Evolutionary conservation across 31 red algal genomes (phyloP).

Genomic region (Odonthalia washingtoniensis): DNA sequence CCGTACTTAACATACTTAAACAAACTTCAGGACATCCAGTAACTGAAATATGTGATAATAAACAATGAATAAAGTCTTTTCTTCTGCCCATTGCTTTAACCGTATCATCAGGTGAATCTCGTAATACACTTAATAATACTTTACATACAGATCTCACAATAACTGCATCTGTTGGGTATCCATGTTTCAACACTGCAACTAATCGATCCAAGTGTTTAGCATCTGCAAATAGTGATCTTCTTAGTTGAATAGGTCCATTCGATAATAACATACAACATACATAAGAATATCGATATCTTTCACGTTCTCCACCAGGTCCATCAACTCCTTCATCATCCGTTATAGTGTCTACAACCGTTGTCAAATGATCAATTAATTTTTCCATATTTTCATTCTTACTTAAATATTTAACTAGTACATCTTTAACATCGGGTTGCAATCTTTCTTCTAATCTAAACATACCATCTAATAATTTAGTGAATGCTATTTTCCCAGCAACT

Average conservation of each 20-base stretch:
- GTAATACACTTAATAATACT: slow-evolving; percentile 71
- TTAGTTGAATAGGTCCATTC: slow-evolving; percentile 79
- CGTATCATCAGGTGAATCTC: slow-evolving; percentile 79
- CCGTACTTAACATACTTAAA: slow-evolving; percentile 72
- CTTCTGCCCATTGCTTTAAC: slow-evolving; percentile 70
- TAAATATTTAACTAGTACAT: slow-evolving; percentile 78
- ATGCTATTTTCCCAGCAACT: slow-evolving; percentile 52
- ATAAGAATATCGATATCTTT: slow-evolving; percentile 80
- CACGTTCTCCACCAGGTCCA: slow-evolving; percentile 56
- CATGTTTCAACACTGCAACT: slow-evolving; percentile 57
- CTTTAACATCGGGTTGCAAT: slow-evolving; percentile 66
- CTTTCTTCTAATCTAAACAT: slow-evolving; percentile 79
- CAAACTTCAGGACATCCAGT: slow-evolving; percentile 80
- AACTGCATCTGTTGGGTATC: slow-evolving; percentile 64
- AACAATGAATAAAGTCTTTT: slow-evolving; percentile 66
- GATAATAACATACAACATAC: slow-evolving; percentile 69
- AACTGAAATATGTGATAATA: slow-evolving; percentile 72
- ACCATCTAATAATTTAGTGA: slow-evolving; percentile 62
- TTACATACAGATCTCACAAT: slow-evolving; percentile 79
- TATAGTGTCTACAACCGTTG: slow-evolving; percentile 46
- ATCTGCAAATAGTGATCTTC: slow-evolving; percentile 70
- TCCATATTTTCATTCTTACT: slow-evolving; percentile 63
- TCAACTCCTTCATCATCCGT: slow-evolving; percentile 63
- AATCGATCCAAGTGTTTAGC: slow-evolving; percentile 75
- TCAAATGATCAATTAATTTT: slow-evolving; percentile 70